Conservation (phyloP, 306 rosid species). For the Astragalus membranaceus region DNA sequence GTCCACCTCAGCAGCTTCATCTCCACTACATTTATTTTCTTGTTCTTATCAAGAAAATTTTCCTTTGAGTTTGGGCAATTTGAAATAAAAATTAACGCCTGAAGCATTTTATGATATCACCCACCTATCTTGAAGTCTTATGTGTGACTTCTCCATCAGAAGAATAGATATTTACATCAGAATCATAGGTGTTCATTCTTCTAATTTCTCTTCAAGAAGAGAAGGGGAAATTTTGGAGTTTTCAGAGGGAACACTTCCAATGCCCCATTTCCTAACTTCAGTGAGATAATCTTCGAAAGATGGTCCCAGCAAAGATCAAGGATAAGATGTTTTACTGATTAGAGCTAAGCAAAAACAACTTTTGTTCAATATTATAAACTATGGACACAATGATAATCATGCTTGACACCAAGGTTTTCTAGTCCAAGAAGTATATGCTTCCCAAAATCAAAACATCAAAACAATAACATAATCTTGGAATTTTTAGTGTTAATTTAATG, state of each 20-base stretch:
- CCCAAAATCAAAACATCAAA: not conserved
- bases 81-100: not conserved
- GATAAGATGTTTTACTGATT: not conserved
- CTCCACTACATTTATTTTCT: not conserved
- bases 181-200: not conserved
- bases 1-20: not conserved
- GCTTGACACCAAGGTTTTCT: constrained; percentile 4
- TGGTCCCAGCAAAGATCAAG: no score
- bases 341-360: not conserved
- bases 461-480: not conserved
- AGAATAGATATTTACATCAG: not conserved
- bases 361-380: not conserved
- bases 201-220: constrained; percentile 31
- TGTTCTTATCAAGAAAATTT: not conserved
- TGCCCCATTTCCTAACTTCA: constrained; percentile 4
- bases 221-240: constrained; percentile 33
- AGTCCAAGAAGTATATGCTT: not conserved
- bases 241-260: constrained; percentile 14
- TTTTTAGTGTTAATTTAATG: not conserved
- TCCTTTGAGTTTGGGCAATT: not conserved
- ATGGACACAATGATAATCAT: not conserved
- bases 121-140: not conserved
- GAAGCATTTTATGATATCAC: not conserved
- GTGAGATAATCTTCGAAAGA: not conserved
- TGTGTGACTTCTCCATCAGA: not conserved